Conservation (phyloP, 139 green algal genomes). For the Haematococcus sp. region DNA sequence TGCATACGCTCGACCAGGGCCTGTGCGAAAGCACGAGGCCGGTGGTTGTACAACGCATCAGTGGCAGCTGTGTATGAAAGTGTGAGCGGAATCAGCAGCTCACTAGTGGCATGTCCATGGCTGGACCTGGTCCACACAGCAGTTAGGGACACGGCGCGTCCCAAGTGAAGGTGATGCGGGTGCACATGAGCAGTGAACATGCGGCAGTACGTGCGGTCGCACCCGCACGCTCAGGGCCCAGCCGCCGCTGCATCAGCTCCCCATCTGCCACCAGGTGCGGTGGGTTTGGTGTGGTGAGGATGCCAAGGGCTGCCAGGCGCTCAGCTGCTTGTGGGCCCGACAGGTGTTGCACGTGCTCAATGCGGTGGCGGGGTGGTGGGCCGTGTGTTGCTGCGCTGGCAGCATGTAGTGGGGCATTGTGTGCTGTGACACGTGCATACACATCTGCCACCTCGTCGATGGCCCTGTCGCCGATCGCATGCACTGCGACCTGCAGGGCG, state of each 20-base stretch:
- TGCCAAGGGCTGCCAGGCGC: conserved; percentile 5
- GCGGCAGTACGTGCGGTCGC: too few relatives aligned
- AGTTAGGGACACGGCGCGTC: too few relatives aligned
- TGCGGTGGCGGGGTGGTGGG: conserved; percentile 16
- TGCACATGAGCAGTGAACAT: too few relatives aligned
- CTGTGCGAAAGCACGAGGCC: too few relatives aligned
- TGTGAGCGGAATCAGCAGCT: too few relatives aligned
- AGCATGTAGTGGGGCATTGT: neutral
- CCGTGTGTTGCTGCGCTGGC: neutral
- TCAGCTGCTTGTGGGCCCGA: conserved; percentile 16
- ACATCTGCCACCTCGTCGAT: conserved; percentile 63
- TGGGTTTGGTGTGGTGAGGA: conserved; percentile 60
- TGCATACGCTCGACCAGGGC: conserved; percentile 32
- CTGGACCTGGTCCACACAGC: too few relatives aligned
- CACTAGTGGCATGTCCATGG: too few relatives aligned
- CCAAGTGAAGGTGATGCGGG: too few relatives aligned
- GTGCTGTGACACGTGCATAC: conserved; percentile 1
- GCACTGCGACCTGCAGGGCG: conserved; percentile 54
- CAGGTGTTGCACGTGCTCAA: conserved; percentile 66
- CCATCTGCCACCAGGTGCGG: conserved; percentile 64
- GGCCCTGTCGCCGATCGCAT: conserved; percentile 75
- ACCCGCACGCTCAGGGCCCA: conserved; percentile 34
- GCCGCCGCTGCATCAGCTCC: conserved; percentile 36
- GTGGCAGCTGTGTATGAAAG: too few relatives aligned
- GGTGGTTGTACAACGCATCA: too few relatives aligned